Base-by-base conservation (phyloP, 306 rosid genomes). In the Cicer bijugum region DNA sequence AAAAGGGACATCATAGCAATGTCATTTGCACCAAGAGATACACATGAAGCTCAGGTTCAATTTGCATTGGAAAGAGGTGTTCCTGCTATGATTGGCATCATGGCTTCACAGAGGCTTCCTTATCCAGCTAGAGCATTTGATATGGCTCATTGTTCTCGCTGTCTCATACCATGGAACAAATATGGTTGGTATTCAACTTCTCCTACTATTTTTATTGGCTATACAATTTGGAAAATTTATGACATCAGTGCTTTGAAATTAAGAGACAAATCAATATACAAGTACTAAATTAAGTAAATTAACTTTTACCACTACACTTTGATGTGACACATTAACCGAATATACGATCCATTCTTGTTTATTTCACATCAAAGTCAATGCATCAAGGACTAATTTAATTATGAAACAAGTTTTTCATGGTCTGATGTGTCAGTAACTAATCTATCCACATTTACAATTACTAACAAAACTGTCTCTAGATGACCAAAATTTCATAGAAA, bases 111-210 rank as follows among this genome's bases (percentile, higher is more conserved):
- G 68, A 86, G 97, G 83, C 81, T 86, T 73, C 97, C 99, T 35
- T 94, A 91, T 75, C 97, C 99, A 0, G 89, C 99, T 4, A 87
- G 99, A 71, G 95, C 99, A 1, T 94, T 94, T 23, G 99, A 94
- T 71, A 94, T 94, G 96, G 99, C 99, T 71, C 99, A 94, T 66
- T 94, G 99, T 82, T 94, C 99, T 28, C 97, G 99, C 63, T 94
- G 99, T 83, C 63, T 94, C 50, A 90, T 94, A 48, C 99, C 97
- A 1, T 94, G 99, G 99, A 3, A 51, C 1, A 71, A 86, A 9
- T 8, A 50, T 78, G 90, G 99, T 94, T 76, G 86, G 97, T 91
- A 91, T 71, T 19, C 60, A 55, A 61, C 4, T 68, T 44, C 14
- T 9, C 16, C 4, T 61, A n/a, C 44, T 46, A 38, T 37, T 80